phyloP scores from a whole-genome alignment of 1,284 basidiomycete genomes.

The Puccinia polysora region DNA sequence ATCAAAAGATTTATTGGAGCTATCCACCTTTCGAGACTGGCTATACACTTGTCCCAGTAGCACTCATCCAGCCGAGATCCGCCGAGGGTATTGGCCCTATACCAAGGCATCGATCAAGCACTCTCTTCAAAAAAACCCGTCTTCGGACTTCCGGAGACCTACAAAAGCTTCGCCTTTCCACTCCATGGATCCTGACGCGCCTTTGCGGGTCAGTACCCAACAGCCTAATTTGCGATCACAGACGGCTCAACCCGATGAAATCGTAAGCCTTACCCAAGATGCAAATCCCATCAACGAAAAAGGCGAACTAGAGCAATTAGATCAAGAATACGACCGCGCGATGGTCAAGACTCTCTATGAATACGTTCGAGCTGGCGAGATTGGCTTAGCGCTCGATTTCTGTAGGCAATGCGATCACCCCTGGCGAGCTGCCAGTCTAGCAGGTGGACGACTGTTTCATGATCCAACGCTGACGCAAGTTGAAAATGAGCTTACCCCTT shows the following conservation, averaged over 20 bases:
- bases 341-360: slow-evolving; percentile 70
- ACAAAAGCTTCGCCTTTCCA: slow-evolving; percentile 54
- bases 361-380: slow-evolving; percentile 71
- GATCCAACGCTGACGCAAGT: slow-evolving; percentile 60
- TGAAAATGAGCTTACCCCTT: slow-evolving; percentile 55
- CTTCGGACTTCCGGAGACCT: neutral
- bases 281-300: slow-evolving; percentile 4
- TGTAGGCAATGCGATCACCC: slow-evolving; percentile 79
- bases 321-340: slow-evolving; percentile 69
- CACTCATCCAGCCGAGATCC: slow-evolving; percentile 63
- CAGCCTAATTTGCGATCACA: slow-evolving; percentile 58
- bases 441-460: slow-evolving; percentile 69
- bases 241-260: slow-evolving; percentile 59
- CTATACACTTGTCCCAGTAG: slow-evolving; percentile 66
- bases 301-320: slow-evolving; percentile 26
- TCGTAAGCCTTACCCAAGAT: neutral
- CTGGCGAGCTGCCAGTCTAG: slow-evolving; percentile 81
- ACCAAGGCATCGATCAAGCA: slow-evolving; percentile 72
- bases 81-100: slow-evolving; percentile 72
- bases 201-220: slow-evolving; percentile 56
- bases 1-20: slow-evolving; percentile 63
- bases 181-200: slow-evolving; percentile 71
- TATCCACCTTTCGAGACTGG: slow-evolving; percentile 71
- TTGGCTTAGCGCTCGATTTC: slow-evolving; percentile 75
- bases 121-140: slow-evolving; percentile 58